Evolutionary conservation across 176 grass and related monocot species (phyloP).

Genomic region (Cenchrus americanus): DNA sequence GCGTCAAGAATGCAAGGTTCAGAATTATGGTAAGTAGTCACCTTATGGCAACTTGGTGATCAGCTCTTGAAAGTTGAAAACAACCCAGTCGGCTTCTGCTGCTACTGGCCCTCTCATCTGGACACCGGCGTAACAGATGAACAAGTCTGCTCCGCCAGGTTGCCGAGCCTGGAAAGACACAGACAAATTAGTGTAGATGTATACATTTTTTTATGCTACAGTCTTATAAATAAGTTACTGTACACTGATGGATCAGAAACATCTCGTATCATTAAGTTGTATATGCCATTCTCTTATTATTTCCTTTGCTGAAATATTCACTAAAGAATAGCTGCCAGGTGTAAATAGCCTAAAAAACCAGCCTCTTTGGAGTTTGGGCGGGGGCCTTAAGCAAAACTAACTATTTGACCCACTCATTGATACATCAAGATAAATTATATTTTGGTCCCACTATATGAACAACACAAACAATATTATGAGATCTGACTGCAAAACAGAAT

Average conservation of each 20-base stretch:
- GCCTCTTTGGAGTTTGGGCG: background rate
- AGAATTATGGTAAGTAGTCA: background rate
- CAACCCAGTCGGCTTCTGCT: constrained; percentile 71
- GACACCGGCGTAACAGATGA: constrained; percentile 87
- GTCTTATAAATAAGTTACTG: background rate
- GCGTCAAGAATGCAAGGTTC: constrained; percentile 14
- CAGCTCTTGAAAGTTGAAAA: constrained; percentile 81
- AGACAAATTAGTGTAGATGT: background rate
- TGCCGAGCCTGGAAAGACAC: constrained; percentile 62
- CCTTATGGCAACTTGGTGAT: constrained; percentile 55
- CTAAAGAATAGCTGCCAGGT: background rate
- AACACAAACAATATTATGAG: background rate
- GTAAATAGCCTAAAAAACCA: background rate
- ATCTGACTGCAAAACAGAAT: no score
- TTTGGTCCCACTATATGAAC: background rate
- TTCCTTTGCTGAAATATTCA: background rate
- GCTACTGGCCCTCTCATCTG: constrained; percentile 84
- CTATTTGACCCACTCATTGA: background rate
- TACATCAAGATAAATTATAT: background rate
- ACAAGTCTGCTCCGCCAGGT: constrained; percentile 77
- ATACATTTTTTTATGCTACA: background rate
- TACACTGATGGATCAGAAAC: background rate
- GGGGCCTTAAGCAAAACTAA: background rate
- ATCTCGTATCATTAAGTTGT: background rate
- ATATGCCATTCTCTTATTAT: background rate